Base-by-base conservation (phyloP, 2,329 filamentous ascomycete genomes). In the Chaetomium olivaceum region DNA sequence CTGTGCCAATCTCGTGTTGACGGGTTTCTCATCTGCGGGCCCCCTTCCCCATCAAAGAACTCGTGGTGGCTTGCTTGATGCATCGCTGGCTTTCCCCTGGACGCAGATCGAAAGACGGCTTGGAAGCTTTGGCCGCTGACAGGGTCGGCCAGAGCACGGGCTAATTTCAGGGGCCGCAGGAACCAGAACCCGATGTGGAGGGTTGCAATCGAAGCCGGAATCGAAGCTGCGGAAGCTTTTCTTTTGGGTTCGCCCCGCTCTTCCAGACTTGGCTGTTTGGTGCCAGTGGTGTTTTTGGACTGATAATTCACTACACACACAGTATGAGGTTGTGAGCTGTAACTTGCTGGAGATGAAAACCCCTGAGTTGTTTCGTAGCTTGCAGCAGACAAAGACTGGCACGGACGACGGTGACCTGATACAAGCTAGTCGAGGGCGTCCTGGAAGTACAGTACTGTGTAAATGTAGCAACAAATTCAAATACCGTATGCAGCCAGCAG, bases 171-270 rank as follows among this genome's bases (percentile, higher is more conserved):
- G 65, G 65, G 63, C 33, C 11, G 43, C 54, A 63, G 58, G 21
- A 58, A 62, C 56, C 59, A 59, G 21, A 25, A 54, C 43, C 63
- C 52, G 36, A 43, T 64, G 61, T 50, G 61, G 60, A 25, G 63
- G 61, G 67, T 66, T 64, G 60, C 67, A 69, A 65, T 59, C 36
- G 67, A 63, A 63, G 67, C 55, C 51, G 29, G 29, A 62, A 69
- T 69, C 63, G 61, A 69, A 69, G 65, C 61, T 33, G 51, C 64
- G 50, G 67, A 68, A 68, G 64, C 36, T 64, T n/a, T n/a, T n/a
- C n/a, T n/a, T n/a, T 16, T 56, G 29, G 39, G 7, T 56, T 59
- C n/a, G 52, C 46, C 62, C 62, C 29, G 51, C 51, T 51, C 55
- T 43, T 43, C 23, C 23, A 25, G 33, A 25, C 56, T 50, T 46